Conservation (phyloP, 1,284 basidiomycete genomes). For the Ustilago shanxiensis region DNA sequence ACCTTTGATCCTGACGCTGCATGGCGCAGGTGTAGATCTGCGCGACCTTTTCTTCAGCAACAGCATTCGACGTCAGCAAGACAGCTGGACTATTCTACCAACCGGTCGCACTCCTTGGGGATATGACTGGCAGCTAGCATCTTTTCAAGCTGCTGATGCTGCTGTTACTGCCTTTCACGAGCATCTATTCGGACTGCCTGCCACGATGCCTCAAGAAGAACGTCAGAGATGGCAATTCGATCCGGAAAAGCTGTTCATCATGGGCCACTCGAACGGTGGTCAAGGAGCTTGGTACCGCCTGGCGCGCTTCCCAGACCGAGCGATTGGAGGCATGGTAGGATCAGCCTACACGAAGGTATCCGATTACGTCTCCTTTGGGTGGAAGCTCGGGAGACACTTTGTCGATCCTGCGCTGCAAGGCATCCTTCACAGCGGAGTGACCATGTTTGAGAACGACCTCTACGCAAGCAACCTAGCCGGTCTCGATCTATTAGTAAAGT, state of each 20-base stretch:
- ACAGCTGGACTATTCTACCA: constrained; percentile 80
- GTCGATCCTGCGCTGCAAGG: constrained; percentile 80
- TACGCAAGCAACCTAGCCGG: constrained; percentile 81
- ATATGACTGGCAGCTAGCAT: constrained; percentile 86
- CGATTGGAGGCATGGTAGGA: constrained; percentile 73
- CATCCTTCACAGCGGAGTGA: constrained; percentile 79
- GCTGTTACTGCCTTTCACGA: constrained; percentile 74
- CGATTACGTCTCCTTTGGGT: constrained; percentile 81
- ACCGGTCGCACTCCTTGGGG: constrained; percentile 77
- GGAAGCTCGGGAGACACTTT: constrained; percentile 77
- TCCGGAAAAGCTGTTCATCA: constrained; percentile 74
- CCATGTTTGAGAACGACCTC: constrained; percentile 87
- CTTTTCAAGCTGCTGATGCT: constrained; percentile 77
- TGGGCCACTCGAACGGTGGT: constrained; percentile 93
- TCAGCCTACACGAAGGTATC: constrained; percentile 74
- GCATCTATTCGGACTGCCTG: constrained; percentile 29
- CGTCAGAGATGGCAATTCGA: constrained; percentile 32
- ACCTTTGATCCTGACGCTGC: constrained; percentile 80
- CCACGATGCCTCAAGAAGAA: constrained; percentile 19
- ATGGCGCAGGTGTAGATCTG: constrained; percentile 82
- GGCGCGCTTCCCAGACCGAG: constrained; percentile 80
- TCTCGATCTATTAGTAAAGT: constrained; percentile 79
- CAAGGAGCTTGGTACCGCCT: constrained; percentile 88
- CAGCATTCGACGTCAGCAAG: constrained; percentile 75
- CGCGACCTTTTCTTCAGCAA: constrained; percentile 69